phyloP scores from a whole-genome alignment of 768 basidiomycete species.

The Dentipellis sp. region DNA sequence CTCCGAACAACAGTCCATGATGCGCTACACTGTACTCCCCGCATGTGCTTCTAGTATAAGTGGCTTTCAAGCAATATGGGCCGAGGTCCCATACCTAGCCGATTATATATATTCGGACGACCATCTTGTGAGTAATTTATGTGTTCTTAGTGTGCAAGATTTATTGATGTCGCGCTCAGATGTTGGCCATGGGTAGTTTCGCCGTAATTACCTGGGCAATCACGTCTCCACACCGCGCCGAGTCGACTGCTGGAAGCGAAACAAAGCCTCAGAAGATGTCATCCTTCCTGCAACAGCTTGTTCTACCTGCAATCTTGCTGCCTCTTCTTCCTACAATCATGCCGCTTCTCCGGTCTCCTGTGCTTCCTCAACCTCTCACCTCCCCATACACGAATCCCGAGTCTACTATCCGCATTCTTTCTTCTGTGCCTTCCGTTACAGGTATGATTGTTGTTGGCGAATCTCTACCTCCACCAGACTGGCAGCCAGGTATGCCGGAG shows the following conservation, averaged over 20 bases:
- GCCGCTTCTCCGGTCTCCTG: slow-evolving; percentile 32
- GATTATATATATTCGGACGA: slow-evolving; percentile 10
- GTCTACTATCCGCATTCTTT: slow-evolving; percentile 56
- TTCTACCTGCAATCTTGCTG: slow-evolving; percentile 20
- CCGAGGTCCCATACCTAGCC: slow-evolving; percentile 1
- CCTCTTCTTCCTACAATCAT: slow-evolving; percentile 28
- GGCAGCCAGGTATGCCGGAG: slow-evolving; percentile 2
- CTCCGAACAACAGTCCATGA: slow-evolving; percentile 1
- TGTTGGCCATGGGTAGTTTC: slow-evolving; percentile 11
- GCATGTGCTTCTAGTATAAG: slow-evolving; percentile 13
- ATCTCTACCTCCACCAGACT: slow-evolving; percentile 29
- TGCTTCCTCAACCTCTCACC: slow-evolving; percentile 44
- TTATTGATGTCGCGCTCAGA: slow-evolving; percentile 1
- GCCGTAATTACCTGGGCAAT: slow-evolving; percentile 10
- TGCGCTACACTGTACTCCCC: slow-evolving; percentile 10
- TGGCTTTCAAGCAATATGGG: slow-evolving; percentile 8
- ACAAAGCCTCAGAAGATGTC: neutral
- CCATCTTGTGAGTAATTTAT: slow-evolving; percentile 9
- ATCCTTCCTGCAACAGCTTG: neutral
- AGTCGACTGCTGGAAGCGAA: neutral
- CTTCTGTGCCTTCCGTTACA: slow-evolving; percentile 59
- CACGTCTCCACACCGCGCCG: neutral
- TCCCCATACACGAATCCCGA: slow-evolving; percentile 42
- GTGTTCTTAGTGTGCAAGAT: neutral
- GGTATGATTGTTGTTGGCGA: slow-evolving; percentile 83